A percentile compares a stretch with the other conserved stretches of the same genome.
phyloP scores from a whole-genome alignment of 106 monocot genomes.

The Dendrobium officinale region DNA sequence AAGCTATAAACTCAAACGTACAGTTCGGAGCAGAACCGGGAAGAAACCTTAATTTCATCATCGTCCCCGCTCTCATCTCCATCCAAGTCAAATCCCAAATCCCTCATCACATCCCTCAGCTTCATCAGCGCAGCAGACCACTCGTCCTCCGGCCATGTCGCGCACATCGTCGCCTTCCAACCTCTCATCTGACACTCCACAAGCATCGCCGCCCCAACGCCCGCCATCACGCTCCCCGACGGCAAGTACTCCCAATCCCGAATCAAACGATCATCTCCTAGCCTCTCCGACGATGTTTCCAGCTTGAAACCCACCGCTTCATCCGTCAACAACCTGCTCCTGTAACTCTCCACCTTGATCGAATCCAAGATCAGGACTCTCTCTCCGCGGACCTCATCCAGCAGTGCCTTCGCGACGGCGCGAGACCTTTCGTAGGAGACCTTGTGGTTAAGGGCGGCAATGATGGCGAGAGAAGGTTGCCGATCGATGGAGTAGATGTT shows the following conservation, averaged over 20 bases:
- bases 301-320: constrained; percentile 59
- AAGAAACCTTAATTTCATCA: background rate
- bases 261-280: constrained; percentile 9
- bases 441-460: constrained; percentile 32
- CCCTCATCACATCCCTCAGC: constrained; percentile 16
- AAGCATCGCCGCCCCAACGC: constrained; percentile 56
- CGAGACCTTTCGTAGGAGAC: constrained; percentile 45
- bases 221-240: constrained; percentile 64
- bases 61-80: background rate
- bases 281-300: constrained; percentile 46
- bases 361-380: constrained; percentile 51
- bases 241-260: constrained; percentile 37
- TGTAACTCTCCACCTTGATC: constrained; percentile 37
- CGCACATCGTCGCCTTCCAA: constrained; percentile 44
- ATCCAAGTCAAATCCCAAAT: constrained; percentile 20
- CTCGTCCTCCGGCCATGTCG: constrained; percentile 56
- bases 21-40: background rate
- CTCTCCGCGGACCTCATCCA: constrained; percentile 25
- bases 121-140: constrained; percentile 7
- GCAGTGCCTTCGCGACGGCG: constrained; percentile 54
- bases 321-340: constrained; percentile 40
- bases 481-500: constrained; percentile 39
- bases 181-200: constrained; percentile 64
- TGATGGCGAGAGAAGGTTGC: constrained; percentile 7
- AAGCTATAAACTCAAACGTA: background rate